Evolutionary conservation across 129 eudicot species (phyloP).

Genomic region (Tagetes patula): DNA sequence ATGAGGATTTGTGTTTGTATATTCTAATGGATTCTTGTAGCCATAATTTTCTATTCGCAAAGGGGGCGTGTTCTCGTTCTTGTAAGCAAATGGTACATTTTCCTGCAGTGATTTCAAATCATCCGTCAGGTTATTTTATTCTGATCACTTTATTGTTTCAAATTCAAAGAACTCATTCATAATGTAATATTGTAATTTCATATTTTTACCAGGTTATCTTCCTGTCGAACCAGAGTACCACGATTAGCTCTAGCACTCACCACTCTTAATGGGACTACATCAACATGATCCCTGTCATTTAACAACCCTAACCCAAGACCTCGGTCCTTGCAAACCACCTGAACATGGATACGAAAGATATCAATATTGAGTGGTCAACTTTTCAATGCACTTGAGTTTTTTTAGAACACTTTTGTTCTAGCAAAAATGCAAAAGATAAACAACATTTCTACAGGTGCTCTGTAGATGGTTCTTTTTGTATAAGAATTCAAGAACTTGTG

Average conservation of each 20-base stretch:
- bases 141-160: neutral
- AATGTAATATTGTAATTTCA: neutral
- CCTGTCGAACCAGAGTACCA: slow-evolving; percentile 37
- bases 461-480: neutral
- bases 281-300: slow-evolving; percentile 39
- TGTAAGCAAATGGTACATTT: slow-evolving; percentile 40
- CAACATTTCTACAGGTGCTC: neutral
- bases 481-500: neutral
- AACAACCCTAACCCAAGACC: slow-evolving; percentile 59
- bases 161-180: neutral
- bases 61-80: slow-evolving; percentile 36
- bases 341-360: slow-evolving; percentile 2
- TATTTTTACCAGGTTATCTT: slow-evolving; percentile 41
- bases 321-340: slow-evolving; percentile 78
- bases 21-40: slow-evolving; percentile 43
- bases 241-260: slow-evolving; percentile 33
- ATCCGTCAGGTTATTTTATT: neutral
- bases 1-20: slow-evolving; percentile 37
- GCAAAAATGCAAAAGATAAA: slow-evolving; percentile 1
- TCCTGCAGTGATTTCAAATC: slow-evolving; percentile 24
- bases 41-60: slow-evolving; percentile 44
- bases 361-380: neutral
- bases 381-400: neutral
- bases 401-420: neutral
- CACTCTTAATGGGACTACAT: slow-evolving; percentile 36